Evolutionary conservation across 305 asterid genomes (phyloP).

Genomic region (Coffea humblotiana): DNA sequence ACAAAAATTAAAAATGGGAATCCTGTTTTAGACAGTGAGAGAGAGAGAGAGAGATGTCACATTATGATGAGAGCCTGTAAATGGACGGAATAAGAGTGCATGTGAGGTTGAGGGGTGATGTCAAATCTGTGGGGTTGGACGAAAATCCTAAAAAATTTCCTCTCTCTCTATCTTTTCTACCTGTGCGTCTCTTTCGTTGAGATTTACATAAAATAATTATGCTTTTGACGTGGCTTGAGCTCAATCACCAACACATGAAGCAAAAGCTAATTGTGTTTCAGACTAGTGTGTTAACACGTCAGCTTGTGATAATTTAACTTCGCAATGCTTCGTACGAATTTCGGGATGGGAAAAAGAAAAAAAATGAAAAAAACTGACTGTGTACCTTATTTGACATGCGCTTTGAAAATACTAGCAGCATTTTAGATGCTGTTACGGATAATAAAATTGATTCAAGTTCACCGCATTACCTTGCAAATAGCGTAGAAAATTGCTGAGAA

Average conservation of each 20-base stretch:
- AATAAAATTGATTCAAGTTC: too few species aligned
- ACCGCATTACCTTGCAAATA: too few species aligned
- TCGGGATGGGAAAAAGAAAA: too few species aligned
- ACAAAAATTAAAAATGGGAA: background rate
- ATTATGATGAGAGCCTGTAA: background rate
- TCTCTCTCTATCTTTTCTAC: background rate
- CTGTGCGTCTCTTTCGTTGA: background rate
- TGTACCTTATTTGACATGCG: too few species aligned
- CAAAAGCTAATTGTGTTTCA: background rate
- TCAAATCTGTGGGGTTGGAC: background rate
- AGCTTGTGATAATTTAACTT: too few species aligned
- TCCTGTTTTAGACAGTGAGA: background rate
- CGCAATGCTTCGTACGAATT: too few species aligned
- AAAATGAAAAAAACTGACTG: too few species aligned
- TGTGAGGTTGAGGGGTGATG: background rate
- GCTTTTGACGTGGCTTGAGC: background rate
- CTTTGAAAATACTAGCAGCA: too few species aligned
- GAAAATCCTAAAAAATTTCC: background rate
- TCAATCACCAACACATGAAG: background rate
- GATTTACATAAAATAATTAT: background rate
- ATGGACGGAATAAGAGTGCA: background rate
- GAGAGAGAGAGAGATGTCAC: background rate
- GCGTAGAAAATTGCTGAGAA: too few species aligned
- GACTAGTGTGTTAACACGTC: too few species aligned
- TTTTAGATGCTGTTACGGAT: too few species aligned